These are phyloP conservation scores for Dryas drummondii DNA, from an alignment of 306 rosid genomes.

Conservation along the genomic window DNA sequence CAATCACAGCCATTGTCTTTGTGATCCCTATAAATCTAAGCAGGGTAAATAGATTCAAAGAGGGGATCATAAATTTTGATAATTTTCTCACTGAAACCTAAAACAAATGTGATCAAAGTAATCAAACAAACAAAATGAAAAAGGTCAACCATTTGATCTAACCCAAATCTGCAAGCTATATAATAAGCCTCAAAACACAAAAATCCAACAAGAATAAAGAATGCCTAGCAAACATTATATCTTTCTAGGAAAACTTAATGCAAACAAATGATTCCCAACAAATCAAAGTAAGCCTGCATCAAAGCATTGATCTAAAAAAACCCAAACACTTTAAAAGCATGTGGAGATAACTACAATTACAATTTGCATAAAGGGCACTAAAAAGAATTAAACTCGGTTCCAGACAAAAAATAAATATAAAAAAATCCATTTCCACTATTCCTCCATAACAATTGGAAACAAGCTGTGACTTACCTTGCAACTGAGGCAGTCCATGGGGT, in stretches of 20 bases:
- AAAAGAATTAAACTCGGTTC: not conserved
- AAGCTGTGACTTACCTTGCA: constrained; percentile 53
- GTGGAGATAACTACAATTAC: not conserved
- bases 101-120: not conserved
- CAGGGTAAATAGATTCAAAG: not conserved
- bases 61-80: not conserved
- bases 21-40: not conserved
- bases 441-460: not conserved
- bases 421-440: not conserved
- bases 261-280: not conserved
- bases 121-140: not conserved
- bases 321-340: not conserved
- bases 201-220: not conserved
- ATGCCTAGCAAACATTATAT: too few relatives aligned
- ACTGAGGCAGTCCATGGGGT: constrained; percentile 86
- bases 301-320: not conserved
- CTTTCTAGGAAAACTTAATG: not conserved
- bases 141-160: not conserved
- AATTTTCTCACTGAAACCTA: not conserved
- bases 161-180: constrained; percentile 1
- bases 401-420: not conserved
- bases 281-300: constrained; percentile 27
- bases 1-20: not conserved
- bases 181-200: not conserved
- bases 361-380: not conserved